These are phyloP conservation scores for Fusarium pilosicola DNA, from an alignment of 2,329 filamentous ascomycete species.

Conservation along the genomic window DNA sequence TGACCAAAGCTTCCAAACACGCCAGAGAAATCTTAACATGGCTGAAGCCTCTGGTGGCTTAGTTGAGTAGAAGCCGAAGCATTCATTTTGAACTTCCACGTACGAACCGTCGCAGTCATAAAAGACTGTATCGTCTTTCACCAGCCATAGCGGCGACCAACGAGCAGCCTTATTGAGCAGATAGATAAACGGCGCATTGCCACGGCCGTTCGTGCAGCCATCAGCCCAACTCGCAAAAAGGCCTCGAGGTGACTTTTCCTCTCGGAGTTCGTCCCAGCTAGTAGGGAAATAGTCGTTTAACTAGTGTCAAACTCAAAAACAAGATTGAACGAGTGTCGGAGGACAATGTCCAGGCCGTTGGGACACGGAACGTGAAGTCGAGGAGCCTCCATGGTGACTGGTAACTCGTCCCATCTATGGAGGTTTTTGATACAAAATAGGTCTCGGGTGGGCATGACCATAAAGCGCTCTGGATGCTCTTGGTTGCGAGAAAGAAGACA, in stretches of 20 bases:
- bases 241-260: neutral
- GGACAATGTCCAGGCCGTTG: too few species aligned
- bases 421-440: conserved; percentile 4
- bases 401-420: too few species aligned
- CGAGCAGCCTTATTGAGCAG: neutral
- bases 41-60: rapidly evolving
- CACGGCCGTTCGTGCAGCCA: rapidly evolving
- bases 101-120: neutral
- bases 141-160: rapidly evolving
- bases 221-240: neutral
- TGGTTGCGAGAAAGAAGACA: rapidly evolving
- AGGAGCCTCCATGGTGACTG: rapidly evolving
- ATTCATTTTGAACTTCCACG: rapidly evolving
- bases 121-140: neutral
- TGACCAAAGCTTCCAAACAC: neutral
- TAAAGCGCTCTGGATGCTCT: neutral
- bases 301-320: neutral
- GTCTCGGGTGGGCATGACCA: neutral
- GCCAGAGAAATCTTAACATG: neutral
- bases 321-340: neutral
- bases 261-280: rapidly evolving
- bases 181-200: rapidly evolving
- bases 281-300: rapidly evolving
- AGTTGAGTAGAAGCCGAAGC: rapidly evolving
- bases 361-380: neutral